Evolutionary conservation across 306 rosid species (phyloP), one percentile per base, ranked within the genome.

Genomic region (Pueraria montana): DNA sequence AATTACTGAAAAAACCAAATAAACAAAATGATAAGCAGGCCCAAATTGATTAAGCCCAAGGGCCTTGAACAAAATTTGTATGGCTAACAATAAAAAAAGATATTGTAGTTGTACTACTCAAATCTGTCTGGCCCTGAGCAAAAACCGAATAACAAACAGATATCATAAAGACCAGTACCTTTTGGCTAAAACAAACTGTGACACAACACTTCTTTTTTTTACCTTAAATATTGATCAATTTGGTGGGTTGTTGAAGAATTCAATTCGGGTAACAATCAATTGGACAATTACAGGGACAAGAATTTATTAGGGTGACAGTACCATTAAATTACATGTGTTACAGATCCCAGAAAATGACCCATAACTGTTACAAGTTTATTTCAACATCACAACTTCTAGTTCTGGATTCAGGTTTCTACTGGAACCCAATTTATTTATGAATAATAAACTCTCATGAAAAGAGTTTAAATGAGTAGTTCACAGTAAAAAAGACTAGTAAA

Each of bases 251-350:
- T 27, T 85, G 79, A 30, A 84, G 58, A 65, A 62, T 62, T 62
- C 38, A 80, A 46, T 34, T 26, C 26, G 68, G 74, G 66, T 13
- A 64, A 65, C 58, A 79, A 42, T 65, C 50, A 56, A 46, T 4
- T 11, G 72, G 72, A 20, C 58, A 48, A 66, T 43, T 21, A 9
- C 20, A 45, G 30, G 40, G 17, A 2, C 73, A 56, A 58, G 30
- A 74, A 85, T 80, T 85, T 85, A 85, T 74, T 84, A 48, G 72
- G 42, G 24, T 23, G 11, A 53, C 82, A 58, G 78, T 34, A 36
- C 34, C 59, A 5, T 64, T 72, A 38, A 64, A 76, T 79, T 34
- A 30, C 2, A 43, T 45, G 34, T 36, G 72, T 69, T 3, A 77
- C 74, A 46, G 61, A 61, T 62, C 62, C 53, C 13, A 18, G 80